These are phyloP conservation scores for Eutrema salsugineum DNA, from an alignment of 441 rosid species.

Conservation along the genomic window DNA sequence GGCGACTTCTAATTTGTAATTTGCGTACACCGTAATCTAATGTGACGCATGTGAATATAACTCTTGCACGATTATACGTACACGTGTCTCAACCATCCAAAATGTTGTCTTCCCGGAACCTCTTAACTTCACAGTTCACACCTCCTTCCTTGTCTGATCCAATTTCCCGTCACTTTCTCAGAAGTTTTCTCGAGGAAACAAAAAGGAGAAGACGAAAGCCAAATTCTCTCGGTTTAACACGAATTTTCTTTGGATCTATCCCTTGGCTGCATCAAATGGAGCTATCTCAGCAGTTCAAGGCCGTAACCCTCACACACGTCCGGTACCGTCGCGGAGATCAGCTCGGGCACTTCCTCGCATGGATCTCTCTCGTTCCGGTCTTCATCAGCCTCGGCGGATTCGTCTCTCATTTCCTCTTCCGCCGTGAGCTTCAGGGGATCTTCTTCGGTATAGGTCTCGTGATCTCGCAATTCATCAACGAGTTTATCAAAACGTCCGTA, in stretches of 20 bases:
- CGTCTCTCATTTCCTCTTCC: conserved; percentile 80
- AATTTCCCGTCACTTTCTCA: conserved; percentile 21
- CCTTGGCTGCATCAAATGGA: conserved; percentile 7
- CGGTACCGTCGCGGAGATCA: conserved; percentile 74
- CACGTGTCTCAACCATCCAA: conserved; percentile 33
- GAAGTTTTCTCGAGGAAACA: conserved; percentile 1
- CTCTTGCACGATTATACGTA: neutral
- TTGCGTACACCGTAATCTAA: conserved; percentile 7
- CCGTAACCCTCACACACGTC: conserved; percentile 82
- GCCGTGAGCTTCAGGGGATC: conserved; percentile 83
- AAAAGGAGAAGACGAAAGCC: neutral
- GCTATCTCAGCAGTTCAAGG: conserved; percentile 45
- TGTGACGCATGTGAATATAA: conserved; percentile 11
- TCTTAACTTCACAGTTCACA: neutral
- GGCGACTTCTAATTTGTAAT: neutral
- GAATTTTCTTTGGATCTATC: conserved; percentile 19
- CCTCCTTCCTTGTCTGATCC: neutral
- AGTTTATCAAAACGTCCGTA: conserved; percentile 57
- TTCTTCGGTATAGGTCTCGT: conserved; percentile 84
- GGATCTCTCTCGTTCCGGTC: conserved; percentile 85
- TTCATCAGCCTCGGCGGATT: conserved; percentile 91
- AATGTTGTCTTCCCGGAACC: neutral
- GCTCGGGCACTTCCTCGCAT: conserved; percentile 82
- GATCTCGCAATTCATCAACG: conserved; percentile 76
- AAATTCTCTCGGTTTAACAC: neutral